A percentile compares a stretch with the other conserved stretches of the same genome.
phyloP scores from a whole-genome alignment of 257 asterid species.

The Lithospermum erythrorhizon region DNA sequence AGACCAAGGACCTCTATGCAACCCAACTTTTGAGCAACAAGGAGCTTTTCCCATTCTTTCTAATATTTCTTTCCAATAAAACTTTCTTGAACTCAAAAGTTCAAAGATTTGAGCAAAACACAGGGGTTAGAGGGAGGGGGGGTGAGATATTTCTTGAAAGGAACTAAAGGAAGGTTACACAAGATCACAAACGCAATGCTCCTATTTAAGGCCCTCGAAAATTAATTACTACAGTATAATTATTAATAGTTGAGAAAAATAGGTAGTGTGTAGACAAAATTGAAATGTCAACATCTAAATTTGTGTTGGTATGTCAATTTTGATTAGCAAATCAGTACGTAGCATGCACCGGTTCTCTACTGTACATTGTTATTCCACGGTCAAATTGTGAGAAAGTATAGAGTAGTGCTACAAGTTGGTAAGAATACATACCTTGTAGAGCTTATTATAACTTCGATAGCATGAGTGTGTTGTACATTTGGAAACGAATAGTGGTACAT shows the following conservation, averaged over 20 bases:
- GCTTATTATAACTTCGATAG: no score
- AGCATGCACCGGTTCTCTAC: no score
- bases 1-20: slow-evolving; percentile 49
- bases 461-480: no score
- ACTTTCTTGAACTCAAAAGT: not conserved
- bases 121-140: not conserved
- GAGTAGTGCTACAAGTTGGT: no score
- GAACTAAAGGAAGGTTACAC: not conserved
- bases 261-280: not conserved
- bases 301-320: not conserved
- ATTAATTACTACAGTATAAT: not conserved
- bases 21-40: slow-evolving; percentile 46
- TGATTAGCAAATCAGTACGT: not conserved
- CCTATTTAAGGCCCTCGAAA: not conserved
- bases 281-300: not conserved
- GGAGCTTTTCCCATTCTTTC: slow-evolving; percentile 41
- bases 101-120: not conserved
- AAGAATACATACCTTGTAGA: no score
- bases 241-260: not conserved
- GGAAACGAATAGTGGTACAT: no score
- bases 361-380: no score
- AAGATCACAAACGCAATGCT: not conserved
- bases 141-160: not conserved
- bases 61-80: not conserved
- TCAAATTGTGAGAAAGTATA: no score